Conservation (phyloP, 345 rosid genomes). For the Arabidopsis thaliana region TAIR10.1 NC_003075.7:2227501-2228000, state of each 20-base stretch:
- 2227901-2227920: conserved; percentile 3
- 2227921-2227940: neutral
- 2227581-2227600: conserved; percentile 10
- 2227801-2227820: conserved; percentile 40
- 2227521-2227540: conserved; percentile 66
- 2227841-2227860: conserved; percentile 34
- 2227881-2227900: conserved; percentile 27
- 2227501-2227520: conserved; percentile 56
- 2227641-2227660: conserved; percentile 43
- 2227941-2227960: conserved; percentile 8
- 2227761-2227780: conserved; percentile 19
- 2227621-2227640: neutral
- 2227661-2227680: conserved; percentile 95
- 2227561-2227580: conserved; percentile 71
- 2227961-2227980: conserved; percentile 50
- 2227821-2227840: conserved; percentile 34
- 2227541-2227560: conserved; percentile 68
- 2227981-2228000: conserved; percentile 64
- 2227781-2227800: conserved; percentile 39
- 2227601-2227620: conserved; percentile 16
- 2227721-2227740: conserved; percentile 91
- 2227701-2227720: conserved; percentile 76
- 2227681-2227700: conserved; percentile 94
- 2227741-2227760: conserved; percentile 51
- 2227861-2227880: conserved; percentile 13